Conservation (phyloP, 2,329 filamentous ascomycete genomes). For the Nannizzia gypsea region DNA sequence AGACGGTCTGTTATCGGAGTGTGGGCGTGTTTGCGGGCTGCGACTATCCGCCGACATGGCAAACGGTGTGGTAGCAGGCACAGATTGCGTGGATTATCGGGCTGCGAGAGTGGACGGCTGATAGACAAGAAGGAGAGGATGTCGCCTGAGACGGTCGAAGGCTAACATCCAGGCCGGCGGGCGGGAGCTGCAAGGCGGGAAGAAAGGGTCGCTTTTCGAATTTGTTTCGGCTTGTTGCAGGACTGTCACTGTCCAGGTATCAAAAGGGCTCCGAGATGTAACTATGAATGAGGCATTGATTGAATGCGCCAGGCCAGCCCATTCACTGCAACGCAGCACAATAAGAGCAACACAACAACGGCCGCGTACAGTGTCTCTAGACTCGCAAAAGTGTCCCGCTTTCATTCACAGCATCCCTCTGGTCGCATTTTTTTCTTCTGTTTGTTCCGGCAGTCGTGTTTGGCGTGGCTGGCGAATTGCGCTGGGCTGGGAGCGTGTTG, state of each 20-base stretch:
- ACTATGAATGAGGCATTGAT: conserved; percentile 3
- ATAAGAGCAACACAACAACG: too few species aligned
- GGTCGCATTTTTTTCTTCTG: neutral
- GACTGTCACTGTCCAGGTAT: neutral
- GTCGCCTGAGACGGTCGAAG: conserved; percentile 2
- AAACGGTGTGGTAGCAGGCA: conserved; percentile 7
- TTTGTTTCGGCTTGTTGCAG: neutral
- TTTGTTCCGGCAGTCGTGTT: neutral
- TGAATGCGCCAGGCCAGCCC: conserved; percentile 10
- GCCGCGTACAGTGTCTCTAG: neutral
- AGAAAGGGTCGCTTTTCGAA: neutral
- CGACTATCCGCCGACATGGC: conserved; percentile 14
- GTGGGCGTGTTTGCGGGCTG: conserved; percentile 7
- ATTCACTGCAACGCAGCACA: conserved; percentile 2
- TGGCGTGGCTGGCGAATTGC: neutral
- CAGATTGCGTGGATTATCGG: neutral
- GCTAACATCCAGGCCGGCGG: conserved; percentile 1
- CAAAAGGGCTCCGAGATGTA: neutral
- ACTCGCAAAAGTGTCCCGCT: neutral
- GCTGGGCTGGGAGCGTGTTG: neutral
- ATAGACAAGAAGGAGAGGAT: neutral
- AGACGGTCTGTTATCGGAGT: conserved; percentile 8
- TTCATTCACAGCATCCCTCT: neutral
- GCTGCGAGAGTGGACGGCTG: neutral
- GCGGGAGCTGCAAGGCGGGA: neutral